Evolutionary conservation across 163 green algal species (phyloP).

Genomic region (Trebouxiophyceae sp.): DNA sequence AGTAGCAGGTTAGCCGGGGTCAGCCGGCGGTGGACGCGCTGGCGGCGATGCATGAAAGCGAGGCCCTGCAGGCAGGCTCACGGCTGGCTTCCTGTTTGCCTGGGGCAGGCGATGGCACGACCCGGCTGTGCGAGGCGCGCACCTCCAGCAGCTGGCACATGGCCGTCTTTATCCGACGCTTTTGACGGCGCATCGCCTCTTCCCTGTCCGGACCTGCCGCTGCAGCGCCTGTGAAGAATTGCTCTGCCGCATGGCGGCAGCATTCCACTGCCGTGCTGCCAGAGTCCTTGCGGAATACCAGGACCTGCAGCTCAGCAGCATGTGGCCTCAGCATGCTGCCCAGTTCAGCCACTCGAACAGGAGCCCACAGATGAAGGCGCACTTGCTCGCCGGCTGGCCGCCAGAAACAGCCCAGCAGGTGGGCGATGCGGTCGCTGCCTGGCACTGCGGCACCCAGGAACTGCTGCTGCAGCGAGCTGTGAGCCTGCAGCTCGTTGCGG

Average conservation of each 20-base stretch:
- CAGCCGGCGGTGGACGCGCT: constrained; percentile 47
- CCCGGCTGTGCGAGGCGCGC: not conserved
- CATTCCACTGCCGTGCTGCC: too few species aligned
- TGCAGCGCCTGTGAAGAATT: too few species aligned
- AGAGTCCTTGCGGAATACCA: too few species aligned
- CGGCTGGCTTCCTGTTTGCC: not conserved
- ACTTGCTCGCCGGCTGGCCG: too few species aligned
- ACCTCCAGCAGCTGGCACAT: not conserved
- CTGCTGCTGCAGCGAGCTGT: not conserved
- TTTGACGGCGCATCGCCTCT: too few species aligned
- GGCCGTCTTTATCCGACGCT: not conserved
- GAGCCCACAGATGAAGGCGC: too few species aligned
- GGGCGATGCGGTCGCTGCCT: not conserved
- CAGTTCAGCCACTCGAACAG: too few species aligned
- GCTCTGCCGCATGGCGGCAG: too few species aligned
- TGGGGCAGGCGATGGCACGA: too few species aligned
- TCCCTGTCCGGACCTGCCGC: too few species aligned
- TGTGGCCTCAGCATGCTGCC: too few species aligned
- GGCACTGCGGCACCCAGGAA: not conserved
- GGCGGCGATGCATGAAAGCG: constrained; percentile 42
- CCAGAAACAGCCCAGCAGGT: not conserved
- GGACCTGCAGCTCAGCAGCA: too few species aligned
- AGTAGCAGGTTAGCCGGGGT: constrained; percentile 41
- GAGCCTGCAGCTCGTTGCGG: not conserved
- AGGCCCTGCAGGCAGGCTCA: constrained; percentile 22